Conservation (phyloP, 2,329 filamentous ascomycete species). For the Myriangium duriaei region DNA sequence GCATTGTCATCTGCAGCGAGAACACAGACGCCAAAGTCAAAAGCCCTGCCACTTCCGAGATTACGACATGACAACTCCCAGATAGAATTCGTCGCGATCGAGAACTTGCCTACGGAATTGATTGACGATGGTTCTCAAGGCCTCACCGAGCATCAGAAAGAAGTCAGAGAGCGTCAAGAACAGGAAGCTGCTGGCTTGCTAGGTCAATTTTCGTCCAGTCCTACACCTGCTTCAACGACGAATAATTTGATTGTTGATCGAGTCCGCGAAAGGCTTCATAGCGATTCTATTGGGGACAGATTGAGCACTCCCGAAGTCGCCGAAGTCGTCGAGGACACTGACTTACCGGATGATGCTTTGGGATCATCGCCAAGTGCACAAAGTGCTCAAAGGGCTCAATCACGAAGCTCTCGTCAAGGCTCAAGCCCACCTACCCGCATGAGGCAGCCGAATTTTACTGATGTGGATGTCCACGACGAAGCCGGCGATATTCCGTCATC, state of each 20-base stretch:
- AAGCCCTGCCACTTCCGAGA: slow-evolving; percentile 33
- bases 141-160: slow-evolving; percentile 67
- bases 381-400: slow-evolving; percentile 18
- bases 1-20: neutral
- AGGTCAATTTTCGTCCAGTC: slow-evolving; percentile 51
- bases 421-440: slow-evolving; percentile 13
- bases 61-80: slow-evolving; percentile 73
- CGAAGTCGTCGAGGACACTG: slow-evolving; percentile 23
- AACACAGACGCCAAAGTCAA: slow-evolving; percentile 5
- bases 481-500: slow-evolving; percentile 12
- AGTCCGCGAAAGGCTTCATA: slow-evolving; percentile 18
- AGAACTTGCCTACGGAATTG: slow-evolving; percentile 41
- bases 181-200: slow-evolving; percentile 53
- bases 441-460: neutral
- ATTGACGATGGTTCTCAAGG: slow-evolving; percentile 51
- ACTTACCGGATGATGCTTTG: slow-evolving; percentile 33
- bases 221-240: slow-evolving; percentile 19
- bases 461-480: slow-evolving; percentile 10
- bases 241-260: slow-evolving; percentile 14
- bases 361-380: slow-evolving; percentile 42
- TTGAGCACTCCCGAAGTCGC: slow-evolving; percentile 31
- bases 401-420: neutral
- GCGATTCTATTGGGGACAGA: slow-evolving; percentile 18
- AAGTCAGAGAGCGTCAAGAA: slow-evolving; percentile 61
- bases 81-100: slow-evolving; percentile 60